Conservation (phyloP, 2,329 filamentous ascomycete species). For the Orbilia javanica region DNA sequence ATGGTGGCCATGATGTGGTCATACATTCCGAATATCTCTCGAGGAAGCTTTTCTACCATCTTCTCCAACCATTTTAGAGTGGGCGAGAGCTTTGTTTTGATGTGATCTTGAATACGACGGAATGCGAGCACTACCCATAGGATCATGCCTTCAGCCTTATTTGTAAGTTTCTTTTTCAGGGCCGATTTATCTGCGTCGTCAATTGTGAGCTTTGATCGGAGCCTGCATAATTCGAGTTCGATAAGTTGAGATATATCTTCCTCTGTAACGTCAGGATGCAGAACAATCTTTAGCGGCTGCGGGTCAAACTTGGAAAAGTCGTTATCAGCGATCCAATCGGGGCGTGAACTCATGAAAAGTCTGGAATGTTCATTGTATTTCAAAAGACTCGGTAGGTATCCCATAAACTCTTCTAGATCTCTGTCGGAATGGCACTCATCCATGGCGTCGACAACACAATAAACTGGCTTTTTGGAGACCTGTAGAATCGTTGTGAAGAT, state of each 20-base stretch:
- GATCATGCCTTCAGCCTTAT: slow-evolving; percentile 40
- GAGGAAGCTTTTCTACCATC: slow-evolving; percentile 20
- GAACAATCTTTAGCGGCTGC: slow-evolving; percentile 12
- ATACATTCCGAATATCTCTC: slow-evolving; percentile 38
- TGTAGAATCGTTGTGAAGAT: slow-evolving; percentile 17
- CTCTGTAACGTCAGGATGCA: slow-evolving; percentile 13
- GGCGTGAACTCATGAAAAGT: slow-evolving; percentile 29
- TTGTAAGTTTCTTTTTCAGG: slow-evolving; percentile 16
- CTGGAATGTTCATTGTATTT: slow-evolving; percentile 1
- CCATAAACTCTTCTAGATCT: slow-evolving; percentile 21
- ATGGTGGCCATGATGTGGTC: slow-evolving; percentile 37
- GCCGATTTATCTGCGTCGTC: background rate
- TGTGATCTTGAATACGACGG: slow-evolving; percentile 3
- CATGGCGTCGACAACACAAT: slow-evolving; percentile 32
- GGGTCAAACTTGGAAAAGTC: slow-evolving; percentile 1
- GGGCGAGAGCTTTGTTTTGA: slow-evolving; percentile 5
- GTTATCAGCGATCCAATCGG: slow-evolving; percentile 30
- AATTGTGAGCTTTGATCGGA: slow-evolving; percentile 13
- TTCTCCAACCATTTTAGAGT: slow-evolving; percentile 22
- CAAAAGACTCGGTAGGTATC: background rate
- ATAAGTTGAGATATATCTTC: slow-evolving; percentile 31
- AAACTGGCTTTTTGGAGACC: slow-evolving; percentile 10
- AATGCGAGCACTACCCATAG: slow-evolving; percentile 39
- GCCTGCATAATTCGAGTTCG: slow-evolving; percentile 20
- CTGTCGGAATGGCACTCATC: slow-evolving; percentile 28